These are phyloP conservation scores for Carex scoparia DNA, from an alignment of 176 grass and related monocot genomes.

Conservation along the genomic window DNA sequence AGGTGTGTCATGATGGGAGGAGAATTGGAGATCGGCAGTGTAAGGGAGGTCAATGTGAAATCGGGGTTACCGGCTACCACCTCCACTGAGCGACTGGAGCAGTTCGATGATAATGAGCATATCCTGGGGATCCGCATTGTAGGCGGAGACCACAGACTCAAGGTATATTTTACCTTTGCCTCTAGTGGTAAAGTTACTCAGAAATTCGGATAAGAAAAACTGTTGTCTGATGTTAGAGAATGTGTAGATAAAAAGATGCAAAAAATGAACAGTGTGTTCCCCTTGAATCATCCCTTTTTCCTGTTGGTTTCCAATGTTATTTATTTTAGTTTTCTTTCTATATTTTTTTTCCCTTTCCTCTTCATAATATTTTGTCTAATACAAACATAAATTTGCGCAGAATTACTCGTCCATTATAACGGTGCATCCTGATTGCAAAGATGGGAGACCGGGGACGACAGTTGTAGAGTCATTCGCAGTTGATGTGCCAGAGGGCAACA, in stretches of 20 bases:
- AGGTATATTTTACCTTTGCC: not conserved
- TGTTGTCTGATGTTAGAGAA: not conserved
- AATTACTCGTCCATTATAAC: constrained; percentile 89
- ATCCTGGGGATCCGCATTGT: constrained; percentile 25
- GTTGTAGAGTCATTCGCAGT: constrained; percentile 84
- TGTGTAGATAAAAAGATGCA: not conserved
- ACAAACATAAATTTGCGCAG: constrained; percentile 25
- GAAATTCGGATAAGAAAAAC: not conserved
- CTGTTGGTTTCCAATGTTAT: not conserved
- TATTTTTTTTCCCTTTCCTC: not conserved
- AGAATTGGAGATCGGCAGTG: constrained; percentile 73
- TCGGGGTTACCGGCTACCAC: constrained; percentile 51
- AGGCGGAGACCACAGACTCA: constrained; percentile 16
- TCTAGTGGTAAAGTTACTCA: not conserved
- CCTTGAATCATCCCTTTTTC: not conserved
- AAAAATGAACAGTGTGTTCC: not conserved
- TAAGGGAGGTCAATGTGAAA: constrained; percentile 89
- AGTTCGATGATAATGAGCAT: constrained; percentile 25
- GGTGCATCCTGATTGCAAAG: constrained; percentile 66
- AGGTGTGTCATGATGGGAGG: constrained; percentile 66
- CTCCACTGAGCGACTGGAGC: constrained; percentile 30
- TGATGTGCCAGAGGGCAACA: constrained; percentile 84
- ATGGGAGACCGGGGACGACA: constrained; percentile 57
- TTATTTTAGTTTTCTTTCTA: not conserved
- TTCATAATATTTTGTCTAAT: not conserved